Percentiles rank a stretch among this genome's conserved stretches.
phyloP scores from a whole-genome alignment of 441 rosid genomes.

The Mallotus repandus region DNA sequence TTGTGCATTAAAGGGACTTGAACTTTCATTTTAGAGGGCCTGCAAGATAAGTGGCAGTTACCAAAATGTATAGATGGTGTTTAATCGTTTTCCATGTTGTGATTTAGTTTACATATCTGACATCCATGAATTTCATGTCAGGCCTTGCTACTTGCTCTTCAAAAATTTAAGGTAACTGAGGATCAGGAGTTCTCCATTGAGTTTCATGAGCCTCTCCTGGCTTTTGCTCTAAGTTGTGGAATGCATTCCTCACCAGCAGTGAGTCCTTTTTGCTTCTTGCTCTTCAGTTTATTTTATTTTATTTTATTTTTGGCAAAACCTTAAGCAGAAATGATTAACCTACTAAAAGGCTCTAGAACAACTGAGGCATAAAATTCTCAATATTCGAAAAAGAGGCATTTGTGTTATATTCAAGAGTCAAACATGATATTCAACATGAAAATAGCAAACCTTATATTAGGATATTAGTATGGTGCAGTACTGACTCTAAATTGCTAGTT shows the following conservation, averaged over 20 bases:
- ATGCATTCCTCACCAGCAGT: conserved; percentile 76
- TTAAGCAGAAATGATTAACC: not conserved
- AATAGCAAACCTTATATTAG: not conserved
- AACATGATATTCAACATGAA: not conserved
- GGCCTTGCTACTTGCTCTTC: conserved; percentile 61
- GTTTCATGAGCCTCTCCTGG: conserved; percentile 59
- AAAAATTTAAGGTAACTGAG: conserved; percentile 49
- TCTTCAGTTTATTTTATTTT: not conserved
- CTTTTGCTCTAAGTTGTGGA: conserved; percentile 65
- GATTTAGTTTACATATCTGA: conserved; percentile 5
- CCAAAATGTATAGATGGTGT: not conserved
- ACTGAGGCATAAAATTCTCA: not conserved
- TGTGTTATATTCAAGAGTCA: not conserved
- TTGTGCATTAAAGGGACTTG: not conserved
- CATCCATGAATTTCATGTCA: conserved; percentile 22
- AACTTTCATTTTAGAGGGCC: not conserved
- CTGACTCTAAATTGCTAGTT: not conserved
- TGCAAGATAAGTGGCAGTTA: not conserved
- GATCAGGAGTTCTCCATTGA: conserved; percentile 54
- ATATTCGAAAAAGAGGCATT: conserved; percentile 3
- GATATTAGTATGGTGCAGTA: not conserved
- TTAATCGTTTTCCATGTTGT: conserved; percentile 9
- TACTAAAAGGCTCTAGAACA: not conserved
- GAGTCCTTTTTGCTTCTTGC: conserved; percentile 25
- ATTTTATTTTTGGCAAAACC: not conserved